Conservation (phyloP, 225 moss, liverwort and hornwort genomes). For the Polytrichum formosum region DNA sequence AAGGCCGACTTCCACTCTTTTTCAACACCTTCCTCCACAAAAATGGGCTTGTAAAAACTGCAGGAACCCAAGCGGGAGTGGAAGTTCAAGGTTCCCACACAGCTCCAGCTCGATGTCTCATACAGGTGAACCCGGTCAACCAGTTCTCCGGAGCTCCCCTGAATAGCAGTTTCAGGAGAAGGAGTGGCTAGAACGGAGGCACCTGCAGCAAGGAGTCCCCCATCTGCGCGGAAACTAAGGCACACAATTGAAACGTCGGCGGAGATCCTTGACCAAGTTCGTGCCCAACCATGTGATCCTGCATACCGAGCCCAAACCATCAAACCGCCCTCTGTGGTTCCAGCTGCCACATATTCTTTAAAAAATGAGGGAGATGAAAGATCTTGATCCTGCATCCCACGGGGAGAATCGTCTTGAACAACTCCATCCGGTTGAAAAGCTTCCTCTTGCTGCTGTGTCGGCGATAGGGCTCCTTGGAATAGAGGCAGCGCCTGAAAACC, state of each 20-base stretch:
- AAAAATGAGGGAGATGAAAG: not conserved
- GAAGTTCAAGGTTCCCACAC: slow-evolving; percentile 27
- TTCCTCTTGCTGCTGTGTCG: too few relatives aligned
- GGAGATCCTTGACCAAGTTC: slow-evolving; percentile 19
- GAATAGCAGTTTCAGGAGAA: not conserved
- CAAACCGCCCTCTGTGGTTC: slow-evolving; percentile 40
- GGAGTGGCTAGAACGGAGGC: slow-evolving; percentile 16
- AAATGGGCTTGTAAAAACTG: slow-evolving; percentile 29
- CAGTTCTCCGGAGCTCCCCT: slow-evolving; percentile 4
- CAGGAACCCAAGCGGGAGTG: slow-evolving; percentile 28
- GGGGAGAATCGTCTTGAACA: too few relatives aligned
- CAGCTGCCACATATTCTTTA: slow-evolving; percentile 22
- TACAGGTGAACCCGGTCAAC: slow-evolving; percentile 31
- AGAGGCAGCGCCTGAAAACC: not conserved
- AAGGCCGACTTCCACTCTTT: slow-evolving; percentile 24
- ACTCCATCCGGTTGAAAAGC: too few relatives aligned
- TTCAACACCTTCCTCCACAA: slow-evolving; percentile 14
- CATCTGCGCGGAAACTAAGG: slow-evolving; percentile 39
- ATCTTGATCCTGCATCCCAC: too few relatives aligned
- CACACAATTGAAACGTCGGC: slow-evolving; percentile 25
- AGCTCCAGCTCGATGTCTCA: slow-evolving; percentile 28
- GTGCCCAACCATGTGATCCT: slow-evolving; percentile 27
- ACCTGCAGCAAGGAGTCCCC: slow-evolving; percentile 30
- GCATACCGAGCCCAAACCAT: slow-evolving; percentile 39
- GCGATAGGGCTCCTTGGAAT: slow-evolving; percentile 1